Evolutionary conservation across 805 yeast genomes (phyloP).

Genomic region (Barnettozyma vustinii): DNA sequence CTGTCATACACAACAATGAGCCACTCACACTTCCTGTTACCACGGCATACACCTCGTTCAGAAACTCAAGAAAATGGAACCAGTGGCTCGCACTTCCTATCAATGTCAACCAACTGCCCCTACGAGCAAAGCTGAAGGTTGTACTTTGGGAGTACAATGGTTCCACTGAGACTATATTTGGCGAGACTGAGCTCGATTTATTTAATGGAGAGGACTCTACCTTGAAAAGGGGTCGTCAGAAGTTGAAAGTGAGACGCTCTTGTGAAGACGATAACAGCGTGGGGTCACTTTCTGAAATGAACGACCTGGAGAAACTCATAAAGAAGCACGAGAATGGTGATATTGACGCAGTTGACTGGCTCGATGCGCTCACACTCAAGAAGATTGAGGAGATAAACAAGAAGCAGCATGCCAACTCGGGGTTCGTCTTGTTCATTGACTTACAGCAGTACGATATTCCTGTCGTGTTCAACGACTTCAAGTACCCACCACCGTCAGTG

Average conservation of each 20-base stretch:
- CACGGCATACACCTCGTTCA: conserved; percentile 44
- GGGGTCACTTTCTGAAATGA: conserved; percentile 31
- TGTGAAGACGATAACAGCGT: conserved; percentile 24
- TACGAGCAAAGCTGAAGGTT: conserved; percentile 54
- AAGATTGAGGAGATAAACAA: conserved; percentile 32
- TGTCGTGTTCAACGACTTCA: conserved; percentile 58
- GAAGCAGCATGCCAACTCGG: conserved; percentile 24
- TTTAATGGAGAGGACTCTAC: conserved; percentile 58
- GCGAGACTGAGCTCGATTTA: conserved; percentile 51
- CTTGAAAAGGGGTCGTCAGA: conserved; percentile 68
- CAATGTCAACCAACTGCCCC: conserved; percentile 62
- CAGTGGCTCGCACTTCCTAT: conserved; percentile 73
- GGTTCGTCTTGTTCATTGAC: conserved; percentile 44
- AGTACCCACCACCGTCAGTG: conserved; percentile 31
- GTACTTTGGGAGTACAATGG: conserved; percentile 65
- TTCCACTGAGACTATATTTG: conserved; percentile 48
- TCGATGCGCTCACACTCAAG: conserved; percentile 61
- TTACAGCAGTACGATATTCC: conserved; percentile 67
- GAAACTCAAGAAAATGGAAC: conserved; percentile 52
- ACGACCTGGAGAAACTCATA: conserved; percentile 45
- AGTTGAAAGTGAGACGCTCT: conserved; percentile 39
- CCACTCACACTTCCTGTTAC: conserved; percentile 45
- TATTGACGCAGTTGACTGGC: conserved; percentile 58
- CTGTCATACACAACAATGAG: conserved; percentile 38
- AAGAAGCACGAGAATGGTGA: conserved; percentile 69